phyloP scores from a whole-genome alignment of 1,284 basidiomycete genomes.

The Sutorius eximius region DNA sequence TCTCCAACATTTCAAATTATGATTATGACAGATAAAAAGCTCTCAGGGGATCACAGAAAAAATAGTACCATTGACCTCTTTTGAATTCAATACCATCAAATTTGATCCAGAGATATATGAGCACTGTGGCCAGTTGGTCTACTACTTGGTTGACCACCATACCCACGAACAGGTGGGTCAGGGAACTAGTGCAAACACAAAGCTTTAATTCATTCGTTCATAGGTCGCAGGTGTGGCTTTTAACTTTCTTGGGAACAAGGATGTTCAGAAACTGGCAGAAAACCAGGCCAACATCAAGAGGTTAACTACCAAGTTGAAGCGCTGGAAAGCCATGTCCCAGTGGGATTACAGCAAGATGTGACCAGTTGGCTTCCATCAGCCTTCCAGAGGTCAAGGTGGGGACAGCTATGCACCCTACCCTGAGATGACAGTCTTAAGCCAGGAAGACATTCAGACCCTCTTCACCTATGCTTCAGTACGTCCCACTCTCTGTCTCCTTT shows the following conservation, averaged over 20 bases:
- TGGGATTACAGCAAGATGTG: not conserved
- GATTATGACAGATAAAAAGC: too few relatives aligned
- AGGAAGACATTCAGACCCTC: not conserved
- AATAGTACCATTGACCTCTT: not conserved
- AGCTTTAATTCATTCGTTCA: too few relatives aligned
- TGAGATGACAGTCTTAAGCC: not conserved
- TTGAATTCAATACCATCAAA: not conserved
- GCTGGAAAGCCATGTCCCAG: not conserved
- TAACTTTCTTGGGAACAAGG: not conserved
- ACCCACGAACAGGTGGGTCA: not conserved
- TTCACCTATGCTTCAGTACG: not conserved
- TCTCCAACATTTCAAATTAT: too few relatives aligned
- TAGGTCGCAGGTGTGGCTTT: not conserved
- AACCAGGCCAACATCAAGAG: not conserved
- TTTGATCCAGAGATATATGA: not conserved
- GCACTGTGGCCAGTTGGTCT: not conserved
- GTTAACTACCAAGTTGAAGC: not conserved
- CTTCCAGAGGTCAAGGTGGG: not conserved
- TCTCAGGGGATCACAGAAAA: not conserved
- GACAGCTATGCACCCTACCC: not conserved
- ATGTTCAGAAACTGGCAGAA: not conserved
- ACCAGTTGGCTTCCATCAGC: not conserved
- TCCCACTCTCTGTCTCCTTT: not conserved
- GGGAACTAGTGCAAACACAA: not conserved
- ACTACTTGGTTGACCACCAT: not conserved